Evolutionary conservation across 2,329 filamentous ascomycete species (phyloP).

Genomic region (Penicillium sumatraense): DNA sequence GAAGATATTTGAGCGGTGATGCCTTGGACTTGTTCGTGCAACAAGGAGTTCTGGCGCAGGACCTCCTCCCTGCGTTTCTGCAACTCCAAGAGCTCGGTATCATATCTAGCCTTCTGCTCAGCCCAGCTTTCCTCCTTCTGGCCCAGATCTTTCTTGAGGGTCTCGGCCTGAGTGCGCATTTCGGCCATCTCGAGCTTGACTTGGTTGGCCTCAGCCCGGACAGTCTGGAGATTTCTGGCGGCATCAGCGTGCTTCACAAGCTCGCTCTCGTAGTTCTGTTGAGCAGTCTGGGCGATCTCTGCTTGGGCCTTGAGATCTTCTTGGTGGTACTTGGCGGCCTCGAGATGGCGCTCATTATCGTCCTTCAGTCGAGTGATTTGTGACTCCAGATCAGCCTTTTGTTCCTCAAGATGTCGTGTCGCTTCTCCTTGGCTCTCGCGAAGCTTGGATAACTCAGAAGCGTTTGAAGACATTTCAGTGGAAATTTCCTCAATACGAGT

Average conservation of each 20-base stretch:
- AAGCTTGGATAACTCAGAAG: conserved; percentile 78
- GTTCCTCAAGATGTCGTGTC: conserved; percentile 73
- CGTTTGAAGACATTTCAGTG: conserved; percentile 78
- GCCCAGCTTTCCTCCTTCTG: conserved; percentile 89
- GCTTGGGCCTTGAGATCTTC: conserved; percentile 92
- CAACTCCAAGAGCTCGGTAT: conserved; percentile 80
- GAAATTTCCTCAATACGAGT: conserved; percentile 84
- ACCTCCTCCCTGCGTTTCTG: conserved; percentile 80
- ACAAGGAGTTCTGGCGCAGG: conserved; percentile 84
- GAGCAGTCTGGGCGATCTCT: conserved; percentile 88
- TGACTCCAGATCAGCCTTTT: conserved; percentile 76
- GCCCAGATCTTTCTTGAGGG: conserved; percentile 75
- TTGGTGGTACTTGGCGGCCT: conserved; percentile 82
- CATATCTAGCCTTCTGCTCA: conserved; percentile 77
- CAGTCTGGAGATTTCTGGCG: conserved; percentile 78
- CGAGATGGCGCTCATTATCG: conserved; percentile 77
- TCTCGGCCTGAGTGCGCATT: conserved; percentile 80
- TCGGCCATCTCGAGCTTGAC: conserved; percentile 78
- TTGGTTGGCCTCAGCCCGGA: conserved; percentile 80
- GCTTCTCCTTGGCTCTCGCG: conserved; percentile 81
- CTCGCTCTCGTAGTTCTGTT: conserved; percentile 94
- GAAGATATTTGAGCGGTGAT: conserved; percentile 78
- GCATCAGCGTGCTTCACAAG: conserved; percentile 94
- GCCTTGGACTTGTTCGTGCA: conserved; percentile 86
- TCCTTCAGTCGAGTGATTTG: conserved; percentile 83